Evolutionary conservation across 2,329 filamentous ascomycete species (phyloP), one percentile per base, ranked within the genome.

Genomic region (Phialocephala subalpina): DNA sequence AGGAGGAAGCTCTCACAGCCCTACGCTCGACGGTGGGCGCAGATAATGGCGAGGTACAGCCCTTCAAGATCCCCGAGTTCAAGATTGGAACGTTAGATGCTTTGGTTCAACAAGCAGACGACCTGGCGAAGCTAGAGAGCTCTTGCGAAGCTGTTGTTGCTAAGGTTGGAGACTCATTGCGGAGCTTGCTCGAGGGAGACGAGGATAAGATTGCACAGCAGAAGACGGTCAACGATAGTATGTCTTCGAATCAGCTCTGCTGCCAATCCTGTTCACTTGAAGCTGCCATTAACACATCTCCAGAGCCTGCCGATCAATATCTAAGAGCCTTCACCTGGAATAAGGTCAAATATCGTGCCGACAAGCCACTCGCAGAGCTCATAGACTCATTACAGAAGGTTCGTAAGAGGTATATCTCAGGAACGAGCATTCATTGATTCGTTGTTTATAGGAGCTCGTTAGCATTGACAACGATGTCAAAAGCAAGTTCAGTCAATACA

Each of bases 21-120:
- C 81, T 99, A 68, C 88, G 89, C 72, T 82, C 89, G 63, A 93
- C 90, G 49, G 85, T 97, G 63, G 84, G 87, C 58, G 82, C 87
- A 64, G 92, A 97, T 74, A 90, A 92, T 78, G 93, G 92, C 77
- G 88, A 86, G 60, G 90, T 93, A 55, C 82, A 89, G 60, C 89
- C 90, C 2, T 97, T 98, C 77, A 82, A 87, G 64, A 91, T 98
- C 69, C 96, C 96, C 22, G 91, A 94, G 71, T 97, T 99, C 86
- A 99, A 98, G 84, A 97, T 99, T 78, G 96, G 96, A 65, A 97
- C 96, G 0, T 86, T 99, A 42, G 96, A 99, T 81, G 93, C 92
- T 45, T 85, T 99, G 65, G 94, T 99, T 53, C 93, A 97, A 81
- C 95, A 99, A 80, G 96, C 96, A 64, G 96, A 99, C 77, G 96